phyloP scores from a whole-genome alignment of 208 protist genomes.

The Leishmania lainsoni region DNA sequence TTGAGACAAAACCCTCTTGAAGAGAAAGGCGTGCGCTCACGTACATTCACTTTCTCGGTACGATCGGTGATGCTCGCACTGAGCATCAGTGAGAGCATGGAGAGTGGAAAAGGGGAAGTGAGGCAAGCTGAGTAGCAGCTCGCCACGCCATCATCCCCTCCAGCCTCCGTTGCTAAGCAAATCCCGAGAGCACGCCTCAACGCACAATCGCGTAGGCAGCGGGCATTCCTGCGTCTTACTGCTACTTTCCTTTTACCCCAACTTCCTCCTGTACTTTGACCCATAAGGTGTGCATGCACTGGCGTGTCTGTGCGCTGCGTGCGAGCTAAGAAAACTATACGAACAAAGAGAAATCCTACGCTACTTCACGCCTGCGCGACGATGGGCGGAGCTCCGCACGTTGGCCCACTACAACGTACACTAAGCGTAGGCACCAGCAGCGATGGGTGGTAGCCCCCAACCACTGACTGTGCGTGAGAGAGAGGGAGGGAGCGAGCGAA shows the following conservation, averaged over 20 bases:
- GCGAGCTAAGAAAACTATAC: neutral
- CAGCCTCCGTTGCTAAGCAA: neutral
- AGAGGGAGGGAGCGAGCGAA: neutral
- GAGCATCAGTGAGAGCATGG: neutral
- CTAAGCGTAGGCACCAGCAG: neutral
- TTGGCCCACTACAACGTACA: neutral
- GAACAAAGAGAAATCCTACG: neutral
- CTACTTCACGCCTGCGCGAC: neutral
- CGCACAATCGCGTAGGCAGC: neutral
- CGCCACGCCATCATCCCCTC: neutral
- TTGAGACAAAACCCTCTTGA: neutral
- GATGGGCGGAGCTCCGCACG: neutral
- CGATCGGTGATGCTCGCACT: neutral
- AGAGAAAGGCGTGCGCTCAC: neutral
- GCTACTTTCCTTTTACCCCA: too few relatives aligned
- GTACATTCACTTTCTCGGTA: slow-evolving; percentile 1
- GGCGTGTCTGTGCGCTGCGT: neutral
- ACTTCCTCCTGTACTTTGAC: neutral
- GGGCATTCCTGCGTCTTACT: too few relatives aligned
- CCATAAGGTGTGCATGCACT: neutral
- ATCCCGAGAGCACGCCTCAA: too few relatives aligned
- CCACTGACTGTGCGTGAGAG: neutral
- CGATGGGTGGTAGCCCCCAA: neutral
- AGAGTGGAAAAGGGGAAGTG: neutral
- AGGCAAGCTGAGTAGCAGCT: neutral